Evolutionary conservation across 768 basidiomycete genomes (phyloP).

Genomic region (Galerina sulciceps): DNA sequence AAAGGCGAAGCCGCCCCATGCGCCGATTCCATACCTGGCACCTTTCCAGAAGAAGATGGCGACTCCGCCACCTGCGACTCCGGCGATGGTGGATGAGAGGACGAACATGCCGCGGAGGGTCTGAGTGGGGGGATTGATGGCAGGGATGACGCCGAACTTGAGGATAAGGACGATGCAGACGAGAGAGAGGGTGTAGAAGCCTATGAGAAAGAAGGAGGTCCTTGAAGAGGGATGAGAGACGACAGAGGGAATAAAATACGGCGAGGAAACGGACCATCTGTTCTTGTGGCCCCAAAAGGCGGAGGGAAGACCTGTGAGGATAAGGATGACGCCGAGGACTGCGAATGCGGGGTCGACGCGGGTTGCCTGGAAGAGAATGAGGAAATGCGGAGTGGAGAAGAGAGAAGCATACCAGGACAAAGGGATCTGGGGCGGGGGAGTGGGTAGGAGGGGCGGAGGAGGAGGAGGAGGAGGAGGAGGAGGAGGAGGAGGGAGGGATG

Average conservation of each 20-base stretch:
- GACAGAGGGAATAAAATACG: conserved; percentile 18
- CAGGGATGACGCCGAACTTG: conserved; percentile 85
- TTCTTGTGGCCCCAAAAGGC: conserved; percentile 96
- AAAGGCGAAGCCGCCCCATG: conserved; percentile 86
- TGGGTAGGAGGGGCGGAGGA: conserved; percentile 43
- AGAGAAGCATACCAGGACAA: conserved; percentile 38
- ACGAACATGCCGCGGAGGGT: conserved; percentile 91
- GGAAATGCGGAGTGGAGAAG: conserved; percentile 3
- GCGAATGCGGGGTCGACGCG: conserved; percentile 87
- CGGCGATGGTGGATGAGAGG: conserved; percentile 78
- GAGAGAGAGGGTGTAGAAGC: conserved; percentile 87
- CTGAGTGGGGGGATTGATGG: conserved; percentile 77
- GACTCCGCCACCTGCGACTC: conserved; percentile 81
- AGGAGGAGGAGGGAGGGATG: conserved; percentile 46
- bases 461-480: no score
- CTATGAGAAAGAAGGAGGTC: conserved; percentile 93
- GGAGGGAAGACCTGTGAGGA: conserved; percentile 87
- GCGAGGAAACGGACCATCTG: conserved; percentile 66
- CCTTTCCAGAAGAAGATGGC: conserved; percentile 94
- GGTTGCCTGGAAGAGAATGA: conserved; percentile 51
- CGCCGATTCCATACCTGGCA: conserved; percentile 81
- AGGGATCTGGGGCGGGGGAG: conserved; percentile 43
- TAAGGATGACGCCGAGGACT: conserved; percentile 85
- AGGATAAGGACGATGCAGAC: conserved; percentile 87
- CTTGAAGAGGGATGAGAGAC: conserved; percentile 39